A percentile compares a stretch with the other conserved stretches of the same genome.
These are phyloP conservation scores for Cicer cuneatum DNA, from an alignment of 306 rosid species.

Conservation along the genomic window DNA sequence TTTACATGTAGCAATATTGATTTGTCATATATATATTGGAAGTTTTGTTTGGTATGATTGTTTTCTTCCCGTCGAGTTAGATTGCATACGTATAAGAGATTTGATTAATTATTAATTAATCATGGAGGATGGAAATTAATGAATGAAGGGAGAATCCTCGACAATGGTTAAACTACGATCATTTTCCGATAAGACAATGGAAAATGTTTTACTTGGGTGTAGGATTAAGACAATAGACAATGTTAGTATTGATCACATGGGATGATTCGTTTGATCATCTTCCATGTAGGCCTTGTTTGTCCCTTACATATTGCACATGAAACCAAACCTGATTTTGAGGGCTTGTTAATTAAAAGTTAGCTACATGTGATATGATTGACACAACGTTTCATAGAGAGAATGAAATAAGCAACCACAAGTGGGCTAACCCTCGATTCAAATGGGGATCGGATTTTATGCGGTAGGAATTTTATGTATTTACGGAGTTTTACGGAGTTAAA, in stretches of 20 bases:
- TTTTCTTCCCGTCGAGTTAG: constrained; percentile 42
- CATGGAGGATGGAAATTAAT: constrained; percentile 45
- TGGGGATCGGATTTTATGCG: not conserved
- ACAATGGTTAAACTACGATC: constrained; percentile 50
- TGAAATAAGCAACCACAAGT: constrained; percentile 8
- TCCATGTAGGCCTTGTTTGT: constrained; percentile 53
- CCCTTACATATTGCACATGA: constrained; percentile 40
- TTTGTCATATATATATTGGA: constrained; percentile 26
- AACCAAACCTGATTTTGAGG: constrained; percentile 36
- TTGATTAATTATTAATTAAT: constrained; percentile 42
- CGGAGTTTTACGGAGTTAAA: too few species aligned
- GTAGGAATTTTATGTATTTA: too few species aligned
- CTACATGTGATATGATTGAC: not conserved
- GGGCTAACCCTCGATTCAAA: not conserved
- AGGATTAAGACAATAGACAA: constrained; percentile 50
- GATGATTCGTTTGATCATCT: constrained; percentile 42
- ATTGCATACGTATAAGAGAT: constrained; percentile 25
- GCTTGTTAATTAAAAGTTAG: constrained; percentile 29
- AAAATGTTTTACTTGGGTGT: constrained; percentile 46
- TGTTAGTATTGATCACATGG: constrained; percentile 52
- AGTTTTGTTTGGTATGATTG: constrained; percentile 44
- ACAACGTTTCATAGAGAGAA: not conserved
- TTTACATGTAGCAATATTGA: constrained; percentile 5
- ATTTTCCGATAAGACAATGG: constrained; percentile 55
- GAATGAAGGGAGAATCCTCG: constrained; percentile 45